Evolutionary conservation across 139 green algal genomes (phyloP).

Genomic region (Tetratostichococcus sp.): DNA sequence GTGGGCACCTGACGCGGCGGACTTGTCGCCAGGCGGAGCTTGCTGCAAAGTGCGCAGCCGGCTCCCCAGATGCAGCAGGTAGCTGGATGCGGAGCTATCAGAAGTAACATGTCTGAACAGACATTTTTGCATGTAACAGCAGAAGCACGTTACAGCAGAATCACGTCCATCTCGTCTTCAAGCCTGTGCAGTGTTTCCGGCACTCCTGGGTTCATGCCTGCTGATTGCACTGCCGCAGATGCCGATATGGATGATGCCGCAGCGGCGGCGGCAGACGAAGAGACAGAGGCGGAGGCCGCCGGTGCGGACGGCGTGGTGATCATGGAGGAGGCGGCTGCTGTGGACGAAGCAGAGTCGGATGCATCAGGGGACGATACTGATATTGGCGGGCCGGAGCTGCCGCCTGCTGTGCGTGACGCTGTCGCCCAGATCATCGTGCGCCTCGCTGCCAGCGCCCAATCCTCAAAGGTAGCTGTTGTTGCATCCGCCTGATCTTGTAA

Average conservation of each 20-base stretch:
- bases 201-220: too few species aligned
- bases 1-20: slow-evolving; percentile 42
- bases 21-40: slow-evolving; percentile 35
- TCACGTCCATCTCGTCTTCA: too few species aligned
- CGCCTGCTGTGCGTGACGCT: slow-evolving; percentile 5
- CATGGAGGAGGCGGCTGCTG: too few species aligned
- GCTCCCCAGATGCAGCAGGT: too few species aligned
- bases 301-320: background rate
- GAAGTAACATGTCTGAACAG: too few species aligned
- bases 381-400: slow-evolving; percentile 5
- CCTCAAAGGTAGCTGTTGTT: slow-evolving; percentile 54
- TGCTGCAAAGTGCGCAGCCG: too few species aligned
- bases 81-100: background rate
- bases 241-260: background rate
- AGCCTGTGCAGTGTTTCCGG: too few species aligned
- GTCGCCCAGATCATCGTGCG: slow-evolving; percentile 42
- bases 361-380: too few species aligned
- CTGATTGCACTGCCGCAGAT: slow-evolving; percentile 3
- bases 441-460: slow-evolving; percentile 73
- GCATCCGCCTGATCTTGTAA: too few species aligned
- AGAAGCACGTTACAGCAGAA: too few species aligned
- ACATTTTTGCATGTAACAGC: too few species aligned
- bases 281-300: background rate
- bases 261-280: too few species aligned
- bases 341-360: slow-evolving; percentile 5